Base-by-base conservation (phyloP, 805 yeast species). In the Metschnikowia gruessii region DNA sequence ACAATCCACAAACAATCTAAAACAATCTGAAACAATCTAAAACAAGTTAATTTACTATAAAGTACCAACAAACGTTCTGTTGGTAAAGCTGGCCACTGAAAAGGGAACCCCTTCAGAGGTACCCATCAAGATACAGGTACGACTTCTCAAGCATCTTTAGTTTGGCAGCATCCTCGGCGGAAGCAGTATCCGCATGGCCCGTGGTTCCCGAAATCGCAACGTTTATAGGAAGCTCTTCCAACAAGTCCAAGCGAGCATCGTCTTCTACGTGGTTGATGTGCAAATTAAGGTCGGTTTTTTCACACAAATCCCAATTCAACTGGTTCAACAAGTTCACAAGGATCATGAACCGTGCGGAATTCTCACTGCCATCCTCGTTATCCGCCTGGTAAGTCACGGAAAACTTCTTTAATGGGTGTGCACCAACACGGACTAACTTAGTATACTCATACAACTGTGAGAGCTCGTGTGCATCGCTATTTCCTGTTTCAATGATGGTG, bases 141-240 rank as follows among this genome's bases (percentile, higher is more conserved):
- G 52, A 38, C 13, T 36, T 37, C 32, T 42, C 47, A 38, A 51
- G 42, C 39, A 46, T n/a, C 18, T 24, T 33, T 40, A 51, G 39
- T 46, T 46, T 30, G 10, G 26, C 15, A 11, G 28, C 18, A n/a
- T 42, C 49, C 19, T 41, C 42, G 12, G 11, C 33, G 11, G 4
- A 18, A 9, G 24, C 40, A 3, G 7, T 17, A 6, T 26, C 40
- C 9, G 45, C 19, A 3, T 5, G 10, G 3, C 37, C 32, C 17
- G 37, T 45, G 21, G 36, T 18, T 21, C 56, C 53, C 12, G 40
- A 43, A 8, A 50, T 38, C 6, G 42, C 19, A 7, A 54, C 37
- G 11, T 32, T 38, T 31, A 54, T 34, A 1, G 57, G 57, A 37
- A 54, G 51, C 9, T 54, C 57, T 17, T 31, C 42, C 33, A 54